Evolutionary conservation across 164 flowering plant species (phyloP).

Genomic region (Magnolia changhungtana): DNA sequence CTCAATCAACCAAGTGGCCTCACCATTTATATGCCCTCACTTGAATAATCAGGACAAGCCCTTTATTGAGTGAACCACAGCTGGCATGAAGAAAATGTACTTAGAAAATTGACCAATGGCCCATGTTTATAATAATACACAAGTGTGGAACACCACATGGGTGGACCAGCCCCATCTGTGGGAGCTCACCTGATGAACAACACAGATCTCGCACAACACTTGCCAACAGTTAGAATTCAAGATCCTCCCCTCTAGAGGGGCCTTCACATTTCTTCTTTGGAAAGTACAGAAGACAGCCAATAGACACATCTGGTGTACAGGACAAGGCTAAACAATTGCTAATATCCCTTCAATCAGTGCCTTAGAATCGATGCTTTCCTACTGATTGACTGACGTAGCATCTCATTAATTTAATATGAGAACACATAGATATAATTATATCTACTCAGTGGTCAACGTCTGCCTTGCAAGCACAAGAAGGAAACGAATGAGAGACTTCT

Average conservation of each 20-base stretch:
- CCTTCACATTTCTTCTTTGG: neutral
- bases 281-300: neutral
- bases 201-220: neutral
- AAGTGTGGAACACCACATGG: too few relatives aligned
- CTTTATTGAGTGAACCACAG: too few relatives aligned
- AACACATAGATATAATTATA: neutral
- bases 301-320: neutral
- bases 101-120: too few relatives aligned
- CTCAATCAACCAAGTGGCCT: too few relatives aligned
- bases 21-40: too few relatives aligned
- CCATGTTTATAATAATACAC: too few relatives aligned
- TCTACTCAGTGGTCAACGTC: constrained; percentile 20
- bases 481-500: constrained; percentile 55
- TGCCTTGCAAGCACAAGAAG: constrained; percentile 53
- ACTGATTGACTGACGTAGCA: neutral
- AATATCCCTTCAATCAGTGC: neutral
- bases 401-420: neutral
- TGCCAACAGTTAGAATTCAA: neutral
- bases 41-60: too few relatives aligned
- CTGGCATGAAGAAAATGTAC: too few relatives aligned
- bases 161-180: too few relatives aligned
- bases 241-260: neutral
- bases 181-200: too few relatives aligned
- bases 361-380: neutral
- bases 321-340: too few relatives aligned